Conservation (phyloP, 208 protist species). For the Phytomonas francai region DNA sequence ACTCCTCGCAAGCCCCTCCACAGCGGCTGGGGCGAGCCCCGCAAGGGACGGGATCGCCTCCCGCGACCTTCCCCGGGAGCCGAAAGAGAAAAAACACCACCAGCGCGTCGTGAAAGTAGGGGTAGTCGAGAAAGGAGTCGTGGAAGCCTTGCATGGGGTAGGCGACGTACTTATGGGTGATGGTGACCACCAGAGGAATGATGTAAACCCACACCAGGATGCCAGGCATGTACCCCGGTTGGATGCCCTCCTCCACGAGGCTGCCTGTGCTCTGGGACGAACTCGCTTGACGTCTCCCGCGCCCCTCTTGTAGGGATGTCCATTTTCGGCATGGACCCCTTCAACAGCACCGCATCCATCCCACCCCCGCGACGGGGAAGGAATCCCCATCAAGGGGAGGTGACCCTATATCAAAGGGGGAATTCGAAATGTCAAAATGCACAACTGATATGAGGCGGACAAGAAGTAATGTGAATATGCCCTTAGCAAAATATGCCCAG, state of each 20-base stretch:
- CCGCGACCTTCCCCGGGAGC: constrained; percentile 40
- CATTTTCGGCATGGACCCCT: neutral
- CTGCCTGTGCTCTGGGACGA: neutral
- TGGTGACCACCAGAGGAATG: constrained; percentile 31
- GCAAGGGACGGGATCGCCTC: constrained; percentile 37
- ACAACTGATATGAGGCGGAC: constrained; percentile 34
- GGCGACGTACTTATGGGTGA: constrained; percentile 49
- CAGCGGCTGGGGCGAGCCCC: constrained; percentile 15
- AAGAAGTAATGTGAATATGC: constrained; percentile 43
- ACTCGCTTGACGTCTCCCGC: neutral
- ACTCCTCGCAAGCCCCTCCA: constrained; percentile 9
- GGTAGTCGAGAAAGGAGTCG: constrained; percentile 73
- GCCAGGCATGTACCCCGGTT: constrained; percentile 58
- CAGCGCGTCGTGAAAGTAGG: constrained; percentile 61
- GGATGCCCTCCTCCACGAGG: constrained; percentile 14
- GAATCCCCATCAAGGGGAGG: constrained; percentile 7
- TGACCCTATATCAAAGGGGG: constrained; percentile 41
- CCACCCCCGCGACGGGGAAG: neutral
- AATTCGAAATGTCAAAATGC: constrained; percentile 59
- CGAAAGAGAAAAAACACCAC: constrained; percentile 48
- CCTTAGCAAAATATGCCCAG: constrained; percentile 43
- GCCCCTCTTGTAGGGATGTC: neutral
- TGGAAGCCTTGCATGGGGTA: constrained; percentile 48
- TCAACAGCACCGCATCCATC: neutral
- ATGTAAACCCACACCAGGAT: constrained; percentile 64